Percentiles rank a stretch among this genome's conserved stretches.
Evolutionary conservation across 176 grass and related monocot genomes (phyloP).

Genomic region (Tuctoria greenei): DNA sequence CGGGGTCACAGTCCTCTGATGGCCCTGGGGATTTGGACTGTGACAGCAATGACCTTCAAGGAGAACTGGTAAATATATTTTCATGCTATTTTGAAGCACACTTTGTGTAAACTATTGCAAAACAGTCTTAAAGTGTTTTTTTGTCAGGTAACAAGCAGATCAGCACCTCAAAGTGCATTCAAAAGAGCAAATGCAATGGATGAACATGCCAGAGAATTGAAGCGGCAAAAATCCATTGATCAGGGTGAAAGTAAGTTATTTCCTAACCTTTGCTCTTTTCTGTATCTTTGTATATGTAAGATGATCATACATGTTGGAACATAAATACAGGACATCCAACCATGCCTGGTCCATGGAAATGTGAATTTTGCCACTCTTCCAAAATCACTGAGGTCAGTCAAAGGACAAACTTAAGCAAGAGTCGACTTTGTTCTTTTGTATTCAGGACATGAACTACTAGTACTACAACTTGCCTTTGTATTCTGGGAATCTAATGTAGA

Average conservation of each 20-base stretch:
- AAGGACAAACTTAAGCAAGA: slow-evolving; percentile 13
- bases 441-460: background rate
- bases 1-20: slow-evolving; percentile 58
- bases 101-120: background rate
- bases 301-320: slow-evolving; percentile 8
- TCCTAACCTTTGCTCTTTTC: slow-evolving; percentile 1
- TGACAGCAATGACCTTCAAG: slow-evolving; percentile 71
- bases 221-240: slow-evolving; percentile 60
- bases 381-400: slow-evolving; percentile 53
- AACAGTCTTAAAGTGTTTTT: background rate
- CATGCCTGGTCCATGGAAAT: slow-evolving; percentile 34
- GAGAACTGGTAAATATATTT: slow-evolving; percentile 56
- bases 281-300: background rate
- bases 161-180: slow-evolving; percentile 38
- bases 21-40: slow-evolving; percentile 55
- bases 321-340: slow-evolving; percentile 41
- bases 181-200: slow-evolving; percentile 45
- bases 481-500: slow-evolving; percentile 15
- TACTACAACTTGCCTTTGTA: slow-evolving; percentile 4
- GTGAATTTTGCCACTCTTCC: slow-evolving; percentile 76
- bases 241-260: slow-evolving; percentile 40
- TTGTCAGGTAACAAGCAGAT: slow-evolving; percentile 53
- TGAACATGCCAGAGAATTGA: slow-evolving; percentile 49
- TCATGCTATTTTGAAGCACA: background rate
- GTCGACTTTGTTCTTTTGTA: slow-evolving; percentile 12